Evolutionary conservation across 2,329 filamentous ascomycete genomes (phyloP), one percentile per base, ranked within the genome.

Genomic region (Dactylellina cionopaga): DNA sequence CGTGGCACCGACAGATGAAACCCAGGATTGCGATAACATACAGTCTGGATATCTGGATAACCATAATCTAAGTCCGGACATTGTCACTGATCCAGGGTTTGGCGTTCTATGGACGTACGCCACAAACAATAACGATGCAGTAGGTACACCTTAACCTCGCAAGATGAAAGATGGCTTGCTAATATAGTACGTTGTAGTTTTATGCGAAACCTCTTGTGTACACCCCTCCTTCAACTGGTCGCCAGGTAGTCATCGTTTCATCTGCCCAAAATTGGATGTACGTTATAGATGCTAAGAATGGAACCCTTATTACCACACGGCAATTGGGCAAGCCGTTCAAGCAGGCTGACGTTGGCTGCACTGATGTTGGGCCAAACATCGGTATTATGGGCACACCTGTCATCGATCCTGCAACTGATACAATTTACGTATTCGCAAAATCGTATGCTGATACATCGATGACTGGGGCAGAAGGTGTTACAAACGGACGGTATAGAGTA

Each of bases 121-220:
- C 13, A 19, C 19, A 3, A 15, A 2, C 27, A 5, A 13, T 37
- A 29, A 10, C 13, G 22, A 46, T 52, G 10, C 17, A 33, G 11
- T 49, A n/a, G 13, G 17, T 13, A 25, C 11, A 13, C 11, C 15
- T 27, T 49, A 9, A 58, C 25, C 29, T 19, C n/a, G 11, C 29
- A 17, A 43, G 1, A 3, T 24, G 33, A 22, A 19, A 33, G n/a
- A 51, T 11, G 17, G 29, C 9, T 22, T n/a, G 11, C 79, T 77
- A 79, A n/a, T n/a, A n/a, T n/a, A n/a, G n/a, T n/a, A n/a, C n/a
- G n/a, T n/a, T 76, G 75, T 75, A 75, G 72, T 83, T 85, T 80
- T 81, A 83, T 80, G 66, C 84, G 35, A 82, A 85, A 74, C 84
- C 84, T 4, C 75, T 84, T 6, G 78, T 82, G 0, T 83, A 82